These are phyloP conservation scores for Lactifluus hygrophoroides DNA, from an alignment of 768 basidiomycete genomes.

Conservation along the genomic window DNA sequence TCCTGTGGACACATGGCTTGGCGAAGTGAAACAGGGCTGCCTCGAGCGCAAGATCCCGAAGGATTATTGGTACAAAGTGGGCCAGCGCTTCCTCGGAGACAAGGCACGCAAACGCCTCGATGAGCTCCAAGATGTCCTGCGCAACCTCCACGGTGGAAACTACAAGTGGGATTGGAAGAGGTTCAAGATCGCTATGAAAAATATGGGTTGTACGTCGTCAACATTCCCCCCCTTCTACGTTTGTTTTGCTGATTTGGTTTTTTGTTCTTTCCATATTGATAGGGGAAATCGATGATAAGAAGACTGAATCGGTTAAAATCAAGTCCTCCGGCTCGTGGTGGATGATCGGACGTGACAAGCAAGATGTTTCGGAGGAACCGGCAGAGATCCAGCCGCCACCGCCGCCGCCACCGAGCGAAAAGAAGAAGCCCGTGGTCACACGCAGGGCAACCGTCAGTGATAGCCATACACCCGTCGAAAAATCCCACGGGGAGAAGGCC, in stretches of 20 bases:
- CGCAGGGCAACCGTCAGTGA: conserved; percentile 10
- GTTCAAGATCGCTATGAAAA: conserved; percentile 68
- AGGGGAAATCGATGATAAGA: conserved; percentile 62
- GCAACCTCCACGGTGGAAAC: conserved; percentile 64
- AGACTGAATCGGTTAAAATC: conserved; percentile 55
- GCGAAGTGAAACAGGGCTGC: conserved; percentile 65
- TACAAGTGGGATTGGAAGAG: conserved; percentile 83
- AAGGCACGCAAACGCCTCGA: conserved; percentile 60
- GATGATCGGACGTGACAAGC: conserved; percentile 29
- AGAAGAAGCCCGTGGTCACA: conserved; percentile 11
- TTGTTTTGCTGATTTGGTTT: neutral
- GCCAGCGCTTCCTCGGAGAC: conserved; percentile 64
- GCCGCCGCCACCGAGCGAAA: no score
- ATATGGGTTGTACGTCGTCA: conserved; percentile 64
- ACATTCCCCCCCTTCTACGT: neutral
- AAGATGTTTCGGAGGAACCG: conserved; percentile 1
- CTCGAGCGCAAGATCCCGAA: conserved; percentile 61
- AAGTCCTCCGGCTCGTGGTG: conserved; percentile 48
- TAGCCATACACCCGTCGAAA: neutral
- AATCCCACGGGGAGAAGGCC: neutral
- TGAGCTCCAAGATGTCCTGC: conserved; percentile 66
- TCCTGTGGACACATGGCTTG: conserved; percentile 65
- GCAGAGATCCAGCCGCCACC: neutral
- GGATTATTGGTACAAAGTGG: conserved; percentile 79
- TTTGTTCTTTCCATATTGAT: neutral